Evolutionary conservation across 345 rosid genomes (phyloP).

Genomic region (Stellera chamaejasme): DNA sequence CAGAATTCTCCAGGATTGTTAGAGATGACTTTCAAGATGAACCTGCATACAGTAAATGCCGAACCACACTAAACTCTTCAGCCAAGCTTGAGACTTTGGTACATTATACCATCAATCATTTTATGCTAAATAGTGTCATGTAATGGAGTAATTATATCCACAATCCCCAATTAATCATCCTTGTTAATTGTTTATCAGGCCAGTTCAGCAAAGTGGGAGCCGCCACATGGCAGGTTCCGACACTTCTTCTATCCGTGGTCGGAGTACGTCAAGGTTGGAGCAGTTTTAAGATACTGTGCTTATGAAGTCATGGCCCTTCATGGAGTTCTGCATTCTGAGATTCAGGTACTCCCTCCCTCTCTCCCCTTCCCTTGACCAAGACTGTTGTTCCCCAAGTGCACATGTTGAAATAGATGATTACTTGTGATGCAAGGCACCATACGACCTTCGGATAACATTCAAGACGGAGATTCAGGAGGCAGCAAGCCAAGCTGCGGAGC

Average conservation of each 20-base stretch:
- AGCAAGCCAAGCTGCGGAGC: conserved; percentile 44
- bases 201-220: conserved; percentile 62
- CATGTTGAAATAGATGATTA: too few relatives aligned
- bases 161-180: too few relatives aligned
- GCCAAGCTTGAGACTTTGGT: conserved; percentile 52
- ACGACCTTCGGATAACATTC: conserved; percentile 40
- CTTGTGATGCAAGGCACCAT: conserved; percentile 35
- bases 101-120: background rate
- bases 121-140: too few relatives aligned
- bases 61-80: conserved; percentile 38
- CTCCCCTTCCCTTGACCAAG: too few relatives aligned
- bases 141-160: too few relatives aligned
- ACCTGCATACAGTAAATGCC: conserved; percentile 48
- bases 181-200: conserved; percentile 24
- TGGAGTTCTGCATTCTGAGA: conserved; percentile 65
- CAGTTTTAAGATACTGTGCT: conserved; percentile 46
- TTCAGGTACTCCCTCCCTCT: conserved; percentile 38
- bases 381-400: too few relatives aligned
- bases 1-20: conserved; percentile 43
- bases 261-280: conserved; percentile 64
- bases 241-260: conserved; percentile 67
- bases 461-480: conserved; percentile 38
- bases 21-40: conserved; percentile 63
- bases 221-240: conserved; percentile 56
- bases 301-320: conserved; percentile 72